These are phyloP conservation scores for Citeromyces hawaiiensis DNA, from an alignment of 1,139 yeast genomes.

Conservation along the genomic window DNA sequence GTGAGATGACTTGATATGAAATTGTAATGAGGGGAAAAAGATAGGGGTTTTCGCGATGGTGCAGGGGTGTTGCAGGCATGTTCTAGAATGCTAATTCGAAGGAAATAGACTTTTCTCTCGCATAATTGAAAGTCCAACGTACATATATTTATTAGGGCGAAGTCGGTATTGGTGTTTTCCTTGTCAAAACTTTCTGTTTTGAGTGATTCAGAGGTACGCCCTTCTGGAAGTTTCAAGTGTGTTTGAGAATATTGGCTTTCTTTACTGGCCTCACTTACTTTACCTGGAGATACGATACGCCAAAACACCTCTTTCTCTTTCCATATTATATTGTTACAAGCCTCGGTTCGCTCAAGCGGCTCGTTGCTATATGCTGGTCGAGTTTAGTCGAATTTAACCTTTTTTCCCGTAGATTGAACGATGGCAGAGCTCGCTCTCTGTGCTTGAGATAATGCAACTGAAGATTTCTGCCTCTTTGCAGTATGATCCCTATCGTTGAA, in stretches of 20 bases:
- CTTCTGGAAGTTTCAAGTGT: too few species aligned
- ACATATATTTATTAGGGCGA: too few species aligned
- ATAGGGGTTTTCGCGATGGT: background rate
- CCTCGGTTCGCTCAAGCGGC: too few species aligned
- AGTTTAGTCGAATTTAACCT: conserved; percentile 42
- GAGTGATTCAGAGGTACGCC: too few species aligned
- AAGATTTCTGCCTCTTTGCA: conserved; percentile 47
- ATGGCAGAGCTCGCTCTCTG: conserved; percentile 87
- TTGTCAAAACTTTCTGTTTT: too few species aligned
- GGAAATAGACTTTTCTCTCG: background rate
- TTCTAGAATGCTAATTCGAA: background rate
- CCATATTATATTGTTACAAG: too few species aligned
- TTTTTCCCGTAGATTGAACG: conserved; percentile 85
- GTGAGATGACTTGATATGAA: background rate
- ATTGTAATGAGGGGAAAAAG: background rate
- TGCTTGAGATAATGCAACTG: conserved; percentile 79
- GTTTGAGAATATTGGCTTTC: too few species aligned
- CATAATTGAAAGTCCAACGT: background rate
- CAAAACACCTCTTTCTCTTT: too few species aligned
- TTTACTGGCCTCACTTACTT: too few species aligned
- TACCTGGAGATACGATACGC: too few species aligned
- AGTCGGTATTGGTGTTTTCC: too few species aligned
- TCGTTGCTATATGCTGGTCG: too few species aligned
- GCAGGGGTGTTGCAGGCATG: background rate
- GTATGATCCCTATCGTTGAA: conserved; percentile 4